Base-by-base conservation (phyloP, 768 basidiomycete genomes). In the Mycena vulgaris region DNA sequence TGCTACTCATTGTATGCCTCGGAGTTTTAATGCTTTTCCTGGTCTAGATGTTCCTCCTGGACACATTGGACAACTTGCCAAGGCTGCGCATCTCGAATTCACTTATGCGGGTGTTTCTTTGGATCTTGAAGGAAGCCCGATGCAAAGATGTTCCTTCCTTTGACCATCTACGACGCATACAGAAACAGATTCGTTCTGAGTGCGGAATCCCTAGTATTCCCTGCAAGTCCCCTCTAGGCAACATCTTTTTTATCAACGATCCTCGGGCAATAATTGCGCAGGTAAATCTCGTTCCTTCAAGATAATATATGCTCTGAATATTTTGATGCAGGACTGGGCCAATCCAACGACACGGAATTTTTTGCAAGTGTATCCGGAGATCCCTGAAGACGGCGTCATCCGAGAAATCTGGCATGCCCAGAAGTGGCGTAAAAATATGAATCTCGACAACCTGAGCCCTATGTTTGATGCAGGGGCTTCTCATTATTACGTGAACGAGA, bases 321-420 rank as follows among this genome's bases (percentile, higher is more conserved):
- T 3, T 17, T 8, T 14, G 11, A 9, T 23, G 2, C 14, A 83
- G 80, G 80, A 82, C 57, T 82, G 78, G 79, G 56, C 75, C 10
- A 82, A 81, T 66, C 79, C 80, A 1, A 21, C 57, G 11, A 71
- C 77, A 5, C 63, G 75, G 14, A 48, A 65, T 21, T 69, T 79
- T n/a, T 75, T 82, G 19, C 74, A 66, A 6, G 66, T 74, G 2
- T 81, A 82, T 69, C 80, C 80, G 5, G 77, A 77, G 3, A 77
- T 81, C 35, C 69, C 77, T 1, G 57, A n/a, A 2, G 59, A 77
- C 52, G 75, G 79, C 1, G 39, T 77, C 8, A 74, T 81, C 16
- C 79, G 77, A 5, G 80, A 82, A 58, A 75, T n/a, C n/a, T n/a
- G n/a, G n/a, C n/a, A n/a, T n/a, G n/a, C n/a, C n/a, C 35, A 37